Evolutionary conservation across 148 eudicot species (phyloP).

Genomic region (Vaccinium darrowii): DNA sequence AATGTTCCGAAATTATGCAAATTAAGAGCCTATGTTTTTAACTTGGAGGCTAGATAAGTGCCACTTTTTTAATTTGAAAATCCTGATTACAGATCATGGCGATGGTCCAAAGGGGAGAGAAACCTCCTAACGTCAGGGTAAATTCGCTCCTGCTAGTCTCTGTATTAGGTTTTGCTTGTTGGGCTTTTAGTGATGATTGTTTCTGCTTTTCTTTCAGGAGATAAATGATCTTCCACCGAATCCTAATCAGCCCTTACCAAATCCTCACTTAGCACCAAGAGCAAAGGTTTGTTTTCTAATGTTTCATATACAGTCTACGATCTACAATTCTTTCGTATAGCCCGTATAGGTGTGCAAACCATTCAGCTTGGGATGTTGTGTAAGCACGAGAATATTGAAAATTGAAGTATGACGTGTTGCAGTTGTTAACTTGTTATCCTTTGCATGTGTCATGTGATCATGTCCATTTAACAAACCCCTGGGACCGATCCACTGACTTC

Average conservation of each 20-base stretch:
- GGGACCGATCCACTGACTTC: background rate
- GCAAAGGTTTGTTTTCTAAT: conserved; percentile 51
- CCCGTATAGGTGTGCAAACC: background rate
- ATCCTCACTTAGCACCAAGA: conserved; percentile 69
- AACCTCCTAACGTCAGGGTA: conserved; percentile 84
- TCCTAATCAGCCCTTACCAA: conserved; percentile 87
- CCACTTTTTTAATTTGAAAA: conserved; percentile 2
- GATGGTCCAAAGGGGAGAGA: conserved; percentile 92
- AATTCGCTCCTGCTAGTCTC: conserved; percentile 17
- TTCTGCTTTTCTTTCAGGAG: conserved; percentile 48
- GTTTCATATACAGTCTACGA: background rate
- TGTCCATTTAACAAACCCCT: background rate
- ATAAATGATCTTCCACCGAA: conserved; percentile 89
- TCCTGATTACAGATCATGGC: conserved; percentile 67
- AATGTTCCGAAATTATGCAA: background rate
- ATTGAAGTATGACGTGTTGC: background rate
- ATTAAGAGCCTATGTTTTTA: background rate
- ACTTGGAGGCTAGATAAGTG: background rate
- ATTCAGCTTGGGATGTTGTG: background rate
- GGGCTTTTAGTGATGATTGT: conserved; percentile 10
- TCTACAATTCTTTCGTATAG: background rate
- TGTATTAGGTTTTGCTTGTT: background rate
- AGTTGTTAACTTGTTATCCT: background rate
- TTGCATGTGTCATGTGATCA: too few species aligned
- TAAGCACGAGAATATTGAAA: background rate